Base-by-base conservation (phyloP, 1,284 basidiomycete species). In the Malassezia vespertilionis region DNA sequence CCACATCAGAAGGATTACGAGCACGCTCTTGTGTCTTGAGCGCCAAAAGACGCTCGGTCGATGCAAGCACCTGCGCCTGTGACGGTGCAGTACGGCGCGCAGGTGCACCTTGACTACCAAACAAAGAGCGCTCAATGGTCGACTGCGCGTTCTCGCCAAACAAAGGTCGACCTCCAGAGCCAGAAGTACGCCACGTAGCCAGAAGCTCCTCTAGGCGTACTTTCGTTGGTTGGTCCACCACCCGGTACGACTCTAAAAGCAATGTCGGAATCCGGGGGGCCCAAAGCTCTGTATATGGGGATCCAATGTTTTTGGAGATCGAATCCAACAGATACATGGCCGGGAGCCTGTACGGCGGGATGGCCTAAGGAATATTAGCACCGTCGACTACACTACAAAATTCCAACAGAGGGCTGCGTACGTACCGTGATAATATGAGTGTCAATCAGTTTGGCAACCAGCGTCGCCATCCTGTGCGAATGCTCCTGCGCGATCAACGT, bases 281-380 rank as follows among this genome's bases (percentile, higher is more conserved):
- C 63, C 63, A 67, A 15, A 67, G 48, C 24, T 54, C 48, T 1
- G 61, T 63, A 44, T 70, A 70, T 2, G 67, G 67, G 18, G 52
- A 50, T 14, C 67, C 65, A 15, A 69, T 56, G 52, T 70, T 70
- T 47, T 70, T 70, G 50, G 52, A 63, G 48, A 99, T 89, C 14
- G 90, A 90, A 69, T 97, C 93, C 65, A 97, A 77, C 10, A 96
- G 78, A 71, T 97, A 99, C 61, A 96, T 86, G 0, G 85, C 78
- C 0, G 93, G 91, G 4, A 99, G 77, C 72, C 95, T 91, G 77
- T 85, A 82, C 73, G 81, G 82, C 11, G 84, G 81, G n/a, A 53
- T 57, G 3, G 53, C 53, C 48, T 59, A 31, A 7, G 15, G n/a
- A n/a, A 21, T 10, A 36, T 38, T 8, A 41, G 52, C 22, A 9